A percentile compares a stretch with the other conserved stretches of the same genome.
These are phyloP conservation scores for Zygosaccharomyces sapae DNA, from an alignment of 1,139 yeast species.

Conservation along the genomic window DNA sequence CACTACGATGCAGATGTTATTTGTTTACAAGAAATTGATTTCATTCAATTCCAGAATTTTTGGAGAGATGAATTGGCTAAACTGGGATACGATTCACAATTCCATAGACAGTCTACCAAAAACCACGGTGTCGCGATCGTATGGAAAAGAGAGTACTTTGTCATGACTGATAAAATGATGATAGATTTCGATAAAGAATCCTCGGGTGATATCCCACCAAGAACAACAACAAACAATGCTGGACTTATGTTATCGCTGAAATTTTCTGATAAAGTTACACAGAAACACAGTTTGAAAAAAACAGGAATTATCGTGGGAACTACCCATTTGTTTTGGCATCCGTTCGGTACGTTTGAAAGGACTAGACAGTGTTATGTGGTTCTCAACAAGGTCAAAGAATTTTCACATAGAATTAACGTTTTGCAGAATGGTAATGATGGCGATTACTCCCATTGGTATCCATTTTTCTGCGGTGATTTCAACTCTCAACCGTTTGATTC, in stretches of 20 bases:
- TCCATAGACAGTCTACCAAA: conserved; percentile 56
- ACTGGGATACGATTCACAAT: conserved; percentile 58
- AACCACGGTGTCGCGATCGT: conserved; percentile 77
- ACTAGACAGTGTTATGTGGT: conserved; percentile 74
- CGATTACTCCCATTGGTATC: conserved; percentile 27
- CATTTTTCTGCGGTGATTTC: conserved; percentile 74
- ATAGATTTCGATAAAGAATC: conserved; percentile 61
- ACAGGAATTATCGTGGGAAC: conserved; percentile 71
- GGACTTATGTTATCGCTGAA: conserved; percentile 60
- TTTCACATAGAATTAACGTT: conserved; percentile 43
- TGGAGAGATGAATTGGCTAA: conserved; percentile 59
- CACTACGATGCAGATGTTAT: conserved; percentile 67
- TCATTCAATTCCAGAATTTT: conserved; percentile 53
- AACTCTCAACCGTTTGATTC: conserved; percentile 85
- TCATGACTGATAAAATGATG: conserved; percentile 46
- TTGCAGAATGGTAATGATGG: conserved; percentile 33
- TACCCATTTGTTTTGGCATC: conserved; percentile 91
- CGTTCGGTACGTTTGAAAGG: conserved; percentile 85
- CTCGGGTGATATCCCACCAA: conserved; percentile 45
- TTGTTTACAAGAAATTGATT: conserved; percentile 81
- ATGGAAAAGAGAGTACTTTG: conserved; percentile 47
- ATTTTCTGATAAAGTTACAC: conserved; percentile 40
- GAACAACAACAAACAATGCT: conserved; percentile 65
- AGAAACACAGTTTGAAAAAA: conserved; percentile 37
- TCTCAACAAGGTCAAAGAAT: conserved; percentile 52